Evolutionary conservation across 306 rosid genomes (phyloP), one percentile per base, ranked within the genome.

Genomic region (Sindora glabra): DNA sequence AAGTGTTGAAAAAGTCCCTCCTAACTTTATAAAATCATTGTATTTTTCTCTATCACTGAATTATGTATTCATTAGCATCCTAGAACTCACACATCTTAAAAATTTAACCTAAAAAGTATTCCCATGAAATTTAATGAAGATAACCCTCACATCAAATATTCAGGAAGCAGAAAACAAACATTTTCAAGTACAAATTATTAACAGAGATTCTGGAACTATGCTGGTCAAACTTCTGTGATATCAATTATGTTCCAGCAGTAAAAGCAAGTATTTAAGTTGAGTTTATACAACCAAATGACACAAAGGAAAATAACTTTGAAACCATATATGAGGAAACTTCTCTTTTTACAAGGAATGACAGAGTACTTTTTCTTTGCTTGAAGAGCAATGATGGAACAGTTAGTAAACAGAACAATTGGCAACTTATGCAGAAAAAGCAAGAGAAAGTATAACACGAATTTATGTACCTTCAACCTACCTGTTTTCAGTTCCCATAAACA

Each of bases 401-500:
- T 3, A 6, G 6, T 17, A 13, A 13, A 34, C 9, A 39, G 0
- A 39, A 14, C 45, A 40, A 37, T 51, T 17, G 33, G 29, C 56
- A 32, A 60, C 45, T 61, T 7, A 6, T 32, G 23, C 62, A 57
- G 29, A 40, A 38, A 45, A 47, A 58, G 27, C 30, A 16, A 14
- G 46, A 48, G 17, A 53, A 14, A 33, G 26, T 41, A 46, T 47
- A 59, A 68, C 55, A 36, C 18, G 39, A 66, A 54, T 22, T 14
- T 25, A 36, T 51, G 63, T 13, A 36, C 29, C 10, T 30, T 29
- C 30, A n/a, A 55, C 44, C 42, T 60, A 76, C 99, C 99, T 92
- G 77, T 92, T 92, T 70, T 92, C 97, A 72, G 99, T 72, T 69
- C 99, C 96, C 99, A 92, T 92, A 64, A 78, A 92, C 62, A 89